A percentile compares a stretch with the other conserved stretches of the same genome.
Evolutionary conservation across 495 filamentous ascomycete species (phyloP).

Genomic region (Penicillium cosmopolitanum): DNA sequence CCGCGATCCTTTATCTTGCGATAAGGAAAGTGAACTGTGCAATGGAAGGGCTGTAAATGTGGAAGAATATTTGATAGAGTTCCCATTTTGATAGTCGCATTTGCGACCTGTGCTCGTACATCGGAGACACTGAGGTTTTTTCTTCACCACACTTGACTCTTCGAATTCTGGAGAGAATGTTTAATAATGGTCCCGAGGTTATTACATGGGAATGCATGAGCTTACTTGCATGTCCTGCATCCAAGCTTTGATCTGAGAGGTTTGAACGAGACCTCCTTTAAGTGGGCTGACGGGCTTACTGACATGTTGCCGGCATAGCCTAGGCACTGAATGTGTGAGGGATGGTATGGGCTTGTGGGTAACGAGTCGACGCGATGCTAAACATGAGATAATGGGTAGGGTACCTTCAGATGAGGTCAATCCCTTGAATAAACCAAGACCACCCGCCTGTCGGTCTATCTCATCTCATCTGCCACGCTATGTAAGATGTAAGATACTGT

Average conservation of each 20-base stretch:
- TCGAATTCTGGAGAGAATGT: constrained; percentile 38
- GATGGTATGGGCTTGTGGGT: background rate
- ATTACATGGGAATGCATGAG: constrained; percentile 4
- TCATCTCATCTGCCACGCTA: too few species aligned
- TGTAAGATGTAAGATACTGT: too few species aligned
- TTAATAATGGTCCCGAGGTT: background rate
- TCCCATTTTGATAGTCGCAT: constrained; percentile 41
- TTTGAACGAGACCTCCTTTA: constrained; percentile 1
- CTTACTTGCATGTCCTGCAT: constrained; percentile 50
- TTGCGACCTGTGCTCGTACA: constrained; percentile 56
- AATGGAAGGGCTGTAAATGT: constrained; percentile 3
- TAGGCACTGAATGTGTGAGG: background rate
- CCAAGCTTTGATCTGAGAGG: constrained; percentile 35
- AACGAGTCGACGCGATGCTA: too few species aligned
- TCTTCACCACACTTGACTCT: constrained; percentile 62
- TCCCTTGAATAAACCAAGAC: too few species aligned
- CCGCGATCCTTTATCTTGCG: constrained; percentile 34
- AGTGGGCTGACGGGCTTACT: background rate
- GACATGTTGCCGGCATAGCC: constrained; percentile 10
- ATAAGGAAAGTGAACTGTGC: constrained; percentile 24
- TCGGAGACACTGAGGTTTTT: constrained; percentile 51
- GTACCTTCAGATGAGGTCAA: too few species aligned
- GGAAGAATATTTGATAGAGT: background rate
- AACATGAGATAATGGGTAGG: background rate
- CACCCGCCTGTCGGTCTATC: too few species aligned